Percentiles rank a stretch among this genome's conserved stretches.
Conservation (phyloP, 495 filamentous ascomycete species). For the Cudoniella acicularis region DNA sequence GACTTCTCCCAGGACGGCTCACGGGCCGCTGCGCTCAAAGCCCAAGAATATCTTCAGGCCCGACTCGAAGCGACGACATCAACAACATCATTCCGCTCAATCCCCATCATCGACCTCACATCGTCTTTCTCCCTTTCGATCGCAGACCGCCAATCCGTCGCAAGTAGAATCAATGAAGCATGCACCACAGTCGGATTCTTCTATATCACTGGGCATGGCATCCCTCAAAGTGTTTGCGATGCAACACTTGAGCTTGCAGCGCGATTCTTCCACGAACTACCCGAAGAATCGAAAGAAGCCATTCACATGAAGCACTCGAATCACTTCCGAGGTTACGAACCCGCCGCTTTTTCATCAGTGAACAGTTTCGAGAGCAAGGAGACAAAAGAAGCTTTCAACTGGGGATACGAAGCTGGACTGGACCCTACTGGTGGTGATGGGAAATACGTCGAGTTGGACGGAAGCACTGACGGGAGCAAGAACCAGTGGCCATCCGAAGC, state of each 20-base stretch:
- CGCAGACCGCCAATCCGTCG: constrained; percentile 31
- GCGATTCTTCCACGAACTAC: constrained; percentile 24
- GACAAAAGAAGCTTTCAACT: constrained; percentile 28
- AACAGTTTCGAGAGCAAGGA: constrained; percentile 19
- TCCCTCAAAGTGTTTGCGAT: constrained; percentile 6
- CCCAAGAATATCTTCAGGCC: constrained; percentile 22
- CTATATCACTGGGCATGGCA: constrained; percentile 36
- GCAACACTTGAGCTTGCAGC: constrained; percentile 14
- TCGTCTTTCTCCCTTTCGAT: constrained; percentile 32
- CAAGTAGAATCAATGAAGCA: constrained; percentile 36
- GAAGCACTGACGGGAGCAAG: constrained; percentile 4
- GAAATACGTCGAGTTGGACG: constrained; percentile 27
- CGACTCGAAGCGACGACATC: constrained; percentile 9
- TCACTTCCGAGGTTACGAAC: constrained; percentile 24
- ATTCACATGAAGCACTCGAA: constrained; percentile 23
- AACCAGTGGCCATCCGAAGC: constrained; percentile 23
- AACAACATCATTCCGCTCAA: constrained; percentile 18
- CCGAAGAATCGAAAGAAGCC: constrained; percentile 14
- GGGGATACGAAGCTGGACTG: constrained; percentile 25
- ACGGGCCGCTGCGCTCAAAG: constrained; percentile 16
- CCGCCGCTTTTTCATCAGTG: constrained; percentile 18
- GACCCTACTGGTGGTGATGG: constrained; percentile 25
- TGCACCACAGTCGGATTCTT: constrained; percentile 45
- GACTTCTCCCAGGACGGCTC: background rate
- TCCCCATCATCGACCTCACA: constrained; percentile 45